Evolutionary conservation across 345 rosid genomes (phyloP).

Genomic region (Salix dunnii): DNA sequence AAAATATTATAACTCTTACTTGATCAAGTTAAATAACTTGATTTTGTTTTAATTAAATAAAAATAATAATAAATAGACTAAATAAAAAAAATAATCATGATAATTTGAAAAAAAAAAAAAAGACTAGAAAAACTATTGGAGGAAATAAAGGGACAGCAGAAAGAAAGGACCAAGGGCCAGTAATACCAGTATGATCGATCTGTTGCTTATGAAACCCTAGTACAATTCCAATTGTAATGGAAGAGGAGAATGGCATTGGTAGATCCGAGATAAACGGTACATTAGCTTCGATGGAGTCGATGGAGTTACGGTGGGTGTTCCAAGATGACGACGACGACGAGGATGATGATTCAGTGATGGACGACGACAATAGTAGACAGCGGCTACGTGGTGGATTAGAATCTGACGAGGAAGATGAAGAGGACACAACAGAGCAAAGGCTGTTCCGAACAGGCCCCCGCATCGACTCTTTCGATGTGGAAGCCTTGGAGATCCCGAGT

Average conservation of each 20-base stretch:
- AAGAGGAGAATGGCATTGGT: conserved; percentile 49
- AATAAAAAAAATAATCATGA: no score
- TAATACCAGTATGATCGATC: background rate
- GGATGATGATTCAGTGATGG: conserved; percentile 52
- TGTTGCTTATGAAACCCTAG: background rate
- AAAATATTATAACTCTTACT: no score
- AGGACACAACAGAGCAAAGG: conserved; percentile 64
- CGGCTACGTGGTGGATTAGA: conserved; percentile 41
- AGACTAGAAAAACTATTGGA: background rate
- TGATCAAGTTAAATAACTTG: no score
- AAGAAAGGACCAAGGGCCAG: background rate
- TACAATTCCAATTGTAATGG: conserved; percentile 27
- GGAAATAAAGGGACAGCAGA: background rate
- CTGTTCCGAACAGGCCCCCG: conserved; percentile 87
- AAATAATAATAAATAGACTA: no score
- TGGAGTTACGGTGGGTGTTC: conserved; percentile 92
- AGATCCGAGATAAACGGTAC: conserved; percentile 53
- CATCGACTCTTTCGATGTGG: conserved; percentile 90
- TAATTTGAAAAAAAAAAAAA: no score
- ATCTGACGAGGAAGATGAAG: conserved; percentile 72
- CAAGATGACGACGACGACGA: conserved; percentile 63
- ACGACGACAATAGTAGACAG: conserved; percentile 21
- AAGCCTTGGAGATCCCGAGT: conserved; percentile 91
- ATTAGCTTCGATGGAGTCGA: conserved; percentile 64
- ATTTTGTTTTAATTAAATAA: no score